A percentile compares a stretch with the other conserved stretches of the same genome.
phyloP scores from a whole-genome alignment of 169 alveolate genomes.

The Pseudocohnilembus persalinus region DNA sequence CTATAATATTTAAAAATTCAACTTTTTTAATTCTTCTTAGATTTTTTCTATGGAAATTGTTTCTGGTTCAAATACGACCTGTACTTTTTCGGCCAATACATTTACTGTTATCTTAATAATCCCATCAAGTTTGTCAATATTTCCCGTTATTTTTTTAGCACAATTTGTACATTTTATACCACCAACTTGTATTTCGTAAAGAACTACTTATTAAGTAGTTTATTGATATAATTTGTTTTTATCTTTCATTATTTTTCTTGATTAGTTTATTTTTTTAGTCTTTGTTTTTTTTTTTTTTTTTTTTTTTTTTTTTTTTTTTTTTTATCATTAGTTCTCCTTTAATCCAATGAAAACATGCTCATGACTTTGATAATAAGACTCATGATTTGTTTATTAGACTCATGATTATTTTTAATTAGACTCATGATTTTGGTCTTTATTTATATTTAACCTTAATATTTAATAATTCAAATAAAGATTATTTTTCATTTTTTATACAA shows the following conservation, averaged over 20 bases:
- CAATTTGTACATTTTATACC: slow-evolving; percentile 44
- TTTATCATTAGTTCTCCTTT: neutral
- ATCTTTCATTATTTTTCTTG: neutral
- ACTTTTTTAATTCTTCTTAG: slow-evolving; percentile 6
- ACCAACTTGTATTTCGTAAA: slow-evolving; percentile 1
- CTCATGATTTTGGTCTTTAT: too few species aligned
- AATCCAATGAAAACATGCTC: neutral
- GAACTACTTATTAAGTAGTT: neutral
- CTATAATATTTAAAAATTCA: slow-evolving; percentile 23
- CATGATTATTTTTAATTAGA: slow-evolving; percentile 8
- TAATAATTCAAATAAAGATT: too few species aligned
- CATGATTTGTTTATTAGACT: neutral
- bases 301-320: neutral
- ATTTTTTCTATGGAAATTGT: slow-evolving; percentile 8
- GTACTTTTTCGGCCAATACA: slow-evolving; percentile 43
- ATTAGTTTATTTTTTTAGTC: neutral
- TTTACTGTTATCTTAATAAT: slow-evolving; percentile 19
- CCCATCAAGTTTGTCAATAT: slow-evolving; percentile 16
- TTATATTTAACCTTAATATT: too few species aligned
- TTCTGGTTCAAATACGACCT: slow-evolving; percentile 10
- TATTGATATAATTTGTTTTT: neutral
- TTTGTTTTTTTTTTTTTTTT: slow-evolving; percentile 4
- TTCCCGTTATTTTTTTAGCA: slow-evolving; percentile 25
- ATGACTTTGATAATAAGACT: neutral
- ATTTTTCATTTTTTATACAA: too few species aligned